These are phyloP conservation scores for Sugiyamaella japonica DNA, from an alignment of 1,139 yeast genomes.

Conservation along the genomic window DNA sequence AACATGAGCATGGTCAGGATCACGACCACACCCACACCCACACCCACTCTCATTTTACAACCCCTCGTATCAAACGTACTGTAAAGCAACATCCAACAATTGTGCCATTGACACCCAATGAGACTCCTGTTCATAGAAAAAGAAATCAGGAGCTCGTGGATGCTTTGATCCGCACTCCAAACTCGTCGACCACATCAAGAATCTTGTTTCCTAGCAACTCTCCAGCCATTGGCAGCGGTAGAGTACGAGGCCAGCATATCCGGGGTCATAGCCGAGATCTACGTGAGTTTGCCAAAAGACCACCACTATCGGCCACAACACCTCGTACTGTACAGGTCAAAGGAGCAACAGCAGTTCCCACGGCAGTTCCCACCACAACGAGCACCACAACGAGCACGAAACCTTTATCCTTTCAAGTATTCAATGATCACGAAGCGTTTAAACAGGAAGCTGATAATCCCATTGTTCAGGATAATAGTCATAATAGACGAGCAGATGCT, in stretches of 20 bases:
- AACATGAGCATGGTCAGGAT: background rate
- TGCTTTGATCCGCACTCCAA: conserved; percentile 14
- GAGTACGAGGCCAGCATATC: conserved; percentile 14
- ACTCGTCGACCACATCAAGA: conserved; percentile 17
- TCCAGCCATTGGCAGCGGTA: conserved; percentile 20
- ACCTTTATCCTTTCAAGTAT: conserved; percentile 22
- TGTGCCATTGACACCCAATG: conserved; percentile 32
- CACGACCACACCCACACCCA: too few species aligned
- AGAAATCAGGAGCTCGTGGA: conserved; percentile 24
- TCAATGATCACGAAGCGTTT: conserved; percentile 30
- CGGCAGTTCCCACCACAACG: background rate
- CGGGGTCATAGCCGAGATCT: background rate
- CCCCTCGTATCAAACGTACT: conserved; percentile 3
- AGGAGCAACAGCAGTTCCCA: too few species aligned
- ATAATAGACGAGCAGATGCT: conserved; percentile 1
- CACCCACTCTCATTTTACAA: too few species aligned
- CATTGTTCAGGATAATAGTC: background rate
- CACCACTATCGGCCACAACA: background rate
- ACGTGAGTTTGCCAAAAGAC: background rate
- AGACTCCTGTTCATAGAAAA: conserved; percentile 31
- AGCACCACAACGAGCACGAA: background rate
- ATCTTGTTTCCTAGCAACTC: conserved; percentile 26
- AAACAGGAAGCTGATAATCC: conserved; percentile 27
- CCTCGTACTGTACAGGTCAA: background rate
- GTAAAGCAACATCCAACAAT: conserved; percentile 8